Evolutionary conservation across 2,329 filamentous ascomycete species (phyloP), one percentile per base, ranked within the genome.

Genomic region (Colletotrichum sp.): DNA sequence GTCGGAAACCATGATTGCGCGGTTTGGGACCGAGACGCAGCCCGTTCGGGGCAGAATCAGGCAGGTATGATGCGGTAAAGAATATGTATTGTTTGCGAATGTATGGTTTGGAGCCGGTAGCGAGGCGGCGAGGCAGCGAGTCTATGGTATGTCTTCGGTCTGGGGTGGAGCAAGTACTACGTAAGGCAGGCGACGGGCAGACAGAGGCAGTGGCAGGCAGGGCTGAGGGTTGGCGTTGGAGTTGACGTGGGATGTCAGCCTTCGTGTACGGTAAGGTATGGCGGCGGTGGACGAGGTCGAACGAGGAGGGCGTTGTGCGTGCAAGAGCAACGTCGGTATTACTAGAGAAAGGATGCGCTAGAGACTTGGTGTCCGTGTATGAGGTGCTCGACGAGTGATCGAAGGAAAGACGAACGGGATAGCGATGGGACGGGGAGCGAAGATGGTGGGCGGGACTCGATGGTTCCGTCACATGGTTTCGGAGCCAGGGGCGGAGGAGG

Each of bases 1-100:
- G 89, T 99, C 96, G 81, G 96, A 95, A 78, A 98, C 93, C 96
- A 99, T 98, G 83, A 78, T 90, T 82, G 85, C 80, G 81, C 60
- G 78, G 67, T 77, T 75, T 39, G 24, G 67, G 72, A 26, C 52
- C 52, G 67, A 76, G 52, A 68, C 34, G 59, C 59, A 55, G 65
- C 67, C 72, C 75, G 74, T 8, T 36, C 21, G 49, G 52, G 24
- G 21, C 36, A 66, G 24, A 24, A 71, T 32, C 36, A 71, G 62
- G 72, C 52, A 75, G 71, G 59, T 62, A 67, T 71, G 49, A 28
- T 71, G 66, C 60, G 44, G 71, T 62, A 62, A 66, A 67, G 66
- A 52, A 36, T 71, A 71, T 67, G 67, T 71, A 76, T 76, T 69
- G 71, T 73, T 59, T 77, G 72, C 62, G 75, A 67, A 71, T 65